Evolutionary conservation across 2,329 filamentous ascomycete species (phyloP), one percentile per base, ranked within the genome.

Genomic region (Aspergillus tanneri): DNA sequence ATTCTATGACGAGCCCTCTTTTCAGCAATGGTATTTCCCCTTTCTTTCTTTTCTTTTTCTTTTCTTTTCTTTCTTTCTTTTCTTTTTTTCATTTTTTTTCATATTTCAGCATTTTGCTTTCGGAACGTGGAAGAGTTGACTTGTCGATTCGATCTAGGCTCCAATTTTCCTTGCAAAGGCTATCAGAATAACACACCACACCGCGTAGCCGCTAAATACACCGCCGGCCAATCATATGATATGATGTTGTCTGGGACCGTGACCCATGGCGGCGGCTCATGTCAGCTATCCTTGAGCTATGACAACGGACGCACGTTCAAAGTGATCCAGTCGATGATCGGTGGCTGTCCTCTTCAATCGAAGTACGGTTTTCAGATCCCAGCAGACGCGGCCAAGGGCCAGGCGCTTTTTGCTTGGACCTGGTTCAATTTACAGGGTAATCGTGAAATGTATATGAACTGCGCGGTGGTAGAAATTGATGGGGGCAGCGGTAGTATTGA

Each of bases 371-470:
- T 89, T 67, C 79, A 74, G 37, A 70, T 90, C 27, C 86, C 86
- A 12, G 63, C 68, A 5, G 81, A 84, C 54, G 79, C 80, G 5
- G 79, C 81, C 18, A 49, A 75, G 72, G 65, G 77, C 14, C 58
- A 82, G 19, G 84, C 81, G 53, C 64, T 90, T 46, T 79, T 90
- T 47, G 82, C 81, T 36, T 90, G 87, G 87, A 82, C 82, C 30
- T 87, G 83, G 84, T 84, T 86, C 71, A 88, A 88, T 72, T 70
- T 81, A 50, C 69, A 84, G 32, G 86, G 87, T 19, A 88, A 89
- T 70, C 78, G 86, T 43, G 87, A 90, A 67, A 86, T 86, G 79
- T 91, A 91, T 77, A 88, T 88, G 84, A 87, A 88, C 69, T 91
- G 87, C 65, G 86, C 86, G 5, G 73, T 78, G 28, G 78, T 90